Base-by-base conservation (phyloP, 805 yeast genomes). In the Isabelozyma gotoi region DNA sequence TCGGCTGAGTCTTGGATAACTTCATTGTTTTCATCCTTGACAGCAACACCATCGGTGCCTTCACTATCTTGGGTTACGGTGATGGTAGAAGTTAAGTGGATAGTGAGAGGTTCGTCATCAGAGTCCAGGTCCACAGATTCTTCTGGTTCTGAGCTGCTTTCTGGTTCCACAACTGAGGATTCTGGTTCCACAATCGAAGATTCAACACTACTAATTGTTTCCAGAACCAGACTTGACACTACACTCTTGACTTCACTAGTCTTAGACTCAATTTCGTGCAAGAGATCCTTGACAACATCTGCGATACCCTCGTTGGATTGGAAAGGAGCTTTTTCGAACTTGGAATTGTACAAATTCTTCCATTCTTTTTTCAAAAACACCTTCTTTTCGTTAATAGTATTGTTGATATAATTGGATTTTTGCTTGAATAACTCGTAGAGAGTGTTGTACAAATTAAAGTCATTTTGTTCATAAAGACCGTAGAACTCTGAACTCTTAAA, bases 61-160 rank as follows among this genome's bases (percentile, higher is more conserved):
- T 16, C 15, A 2, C 29, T 33, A n/a, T 19, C 42, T 11, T 39
- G 20, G 14, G 39, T 27, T 2, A 46, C 44, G 33, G 54, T 52
- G 29, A 59, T 51, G n/a, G 68, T 63, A 5, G 64, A 56, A 1
- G 63, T 59, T 2, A 59, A 19, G 5, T 41, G 34, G 18, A 60
- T 39, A 7, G 65, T 59, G 18, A 58, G 19, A 3, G 60, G 55
- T 36, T 47, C 56, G 12, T 51, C 56, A 12, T 50, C 52, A 14
- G 41, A 42, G 15, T 47, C 29, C 10, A 4, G 29, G 29, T n/a
- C 10, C 29, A 24, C 29, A 7, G n/a, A n/a, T n/a, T n/a, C n/a
- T n/a, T 7, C 12, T 24, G 29, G 12, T 7, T 2, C 29, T 19
- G 16, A 14, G 3, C 29, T 16, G 19, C 32, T 36, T 15, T 20